These are phyloP conservation scores for Pterocarpus macrocarpus DNA, from an alignment of 306 rosid genomes.

Conservation along the genomic window DNA sequence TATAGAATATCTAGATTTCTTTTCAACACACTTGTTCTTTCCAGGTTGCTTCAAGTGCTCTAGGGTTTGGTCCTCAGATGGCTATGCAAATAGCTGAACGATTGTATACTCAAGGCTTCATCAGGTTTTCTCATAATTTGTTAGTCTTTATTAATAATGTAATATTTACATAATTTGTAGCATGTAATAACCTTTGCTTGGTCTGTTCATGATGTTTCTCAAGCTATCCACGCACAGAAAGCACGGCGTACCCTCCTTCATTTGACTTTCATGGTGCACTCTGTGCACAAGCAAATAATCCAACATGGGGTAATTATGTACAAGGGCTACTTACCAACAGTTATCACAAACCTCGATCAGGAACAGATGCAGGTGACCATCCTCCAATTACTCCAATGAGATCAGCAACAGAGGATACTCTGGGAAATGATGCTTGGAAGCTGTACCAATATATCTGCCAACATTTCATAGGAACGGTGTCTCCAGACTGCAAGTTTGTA, in stretches of 20 bases:
- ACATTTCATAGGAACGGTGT: conserved; percentile 88
- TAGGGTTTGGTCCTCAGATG: conserved; percentile 95
- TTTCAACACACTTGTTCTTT: conserved; percentile 37
- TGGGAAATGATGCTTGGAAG: conserved; percentile 91
- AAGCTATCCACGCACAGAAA: conserved; percentile 98
- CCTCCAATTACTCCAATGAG: conserved; percentile 96
- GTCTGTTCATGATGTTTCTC: conserved; percentile 51
- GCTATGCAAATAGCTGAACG: conserved; percentile 98
- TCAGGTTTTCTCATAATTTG: conserved; percentile 66
- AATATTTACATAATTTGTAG: conserved; percentile 12
- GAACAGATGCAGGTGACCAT: conserved; percentile 96
- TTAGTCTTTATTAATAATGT: conserved; percentile 32
- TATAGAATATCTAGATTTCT: conserved; percentile 26
- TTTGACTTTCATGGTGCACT: conserved; percentile 89
- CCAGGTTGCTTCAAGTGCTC: conserved; percentile 96
- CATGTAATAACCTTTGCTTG: conserved; percentile 38
- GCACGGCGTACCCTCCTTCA: conserved; percentile 93
- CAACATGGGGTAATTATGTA: conserved; percentile 78
- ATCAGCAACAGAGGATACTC: conserved; percentile 83
- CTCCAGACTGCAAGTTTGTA: conserved; percentile 90
- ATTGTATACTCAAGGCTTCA: conserved; percentile 92
- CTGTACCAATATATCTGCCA: conserved; percentile 90
- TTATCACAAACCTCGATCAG: conserved; percentile 77
- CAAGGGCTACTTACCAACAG: conserved; percentile 70
- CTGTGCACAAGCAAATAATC: conserved; percentile 72